A percentile compares a stretch with the other conserved stretches of the same genome.
Conservation (phyloP, 2,329 filamentous ascomycete species). For the Paraconiothyrium sp. region DNA sequence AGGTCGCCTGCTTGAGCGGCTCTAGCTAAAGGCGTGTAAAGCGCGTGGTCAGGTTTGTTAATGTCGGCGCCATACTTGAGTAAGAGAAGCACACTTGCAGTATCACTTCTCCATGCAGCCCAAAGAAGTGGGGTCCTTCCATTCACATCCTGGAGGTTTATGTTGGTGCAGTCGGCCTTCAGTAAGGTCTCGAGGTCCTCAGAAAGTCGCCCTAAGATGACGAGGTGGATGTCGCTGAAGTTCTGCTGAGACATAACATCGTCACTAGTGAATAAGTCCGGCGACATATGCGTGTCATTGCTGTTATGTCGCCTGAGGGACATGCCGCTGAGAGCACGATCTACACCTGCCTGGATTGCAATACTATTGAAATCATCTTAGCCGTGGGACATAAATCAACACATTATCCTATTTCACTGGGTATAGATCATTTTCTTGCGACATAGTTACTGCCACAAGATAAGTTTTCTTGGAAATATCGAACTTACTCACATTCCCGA, state of each 20-base stretch:
- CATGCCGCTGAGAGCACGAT: slow-evolving; percentile 15
- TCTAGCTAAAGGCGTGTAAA: slow-evolving; percentile 17
- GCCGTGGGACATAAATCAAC: not conserved
- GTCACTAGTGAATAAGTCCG: slow-evolving; percentile 12
- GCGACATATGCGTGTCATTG: not conserved
- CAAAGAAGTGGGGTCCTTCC: slow-evolving; percentile 19
- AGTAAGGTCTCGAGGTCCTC: slow-evolving; percentile 14
- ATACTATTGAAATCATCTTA: slow-evolving; percentile 7
- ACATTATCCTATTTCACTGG: not conserved
- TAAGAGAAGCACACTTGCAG: slow-evolving; percentile 12
- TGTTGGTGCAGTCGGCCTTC: slow-evolving; percentile 9
- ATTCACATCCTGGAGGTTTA: slow-evolving; percentile 17
- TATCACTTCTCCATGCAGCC: slow-evolving; percentile 22
- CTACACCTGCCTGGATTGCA: slow-evolving; percentile 18
- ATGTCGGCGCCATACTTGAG: slow-evolving; percentile 17
- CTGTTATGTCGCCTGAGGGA: slow-evolving; percentile 11
- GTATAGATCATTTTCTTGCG: not conserved
- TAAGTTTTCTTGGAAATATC: not conserved
- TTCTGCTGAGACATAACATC: slow-evolving; percentile 16
- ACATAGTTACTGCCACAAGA: not conserved
- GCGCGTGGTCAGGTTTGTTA: slow-evolving; percentile 16
- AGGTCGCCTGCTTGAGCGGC: slow-evolving; percentile 17
- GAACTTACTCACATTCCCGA: slow-evolving; percentile 15
- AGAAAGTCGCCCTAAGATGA: slow-evolving; percentile 4
- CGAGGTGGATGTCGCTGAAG: slow-evolving; percentile 17